Base-by-base conservation (phyloP, 2,329 filamentous ascomycete genomes). In the Colletotrichum sp. region DNA sequence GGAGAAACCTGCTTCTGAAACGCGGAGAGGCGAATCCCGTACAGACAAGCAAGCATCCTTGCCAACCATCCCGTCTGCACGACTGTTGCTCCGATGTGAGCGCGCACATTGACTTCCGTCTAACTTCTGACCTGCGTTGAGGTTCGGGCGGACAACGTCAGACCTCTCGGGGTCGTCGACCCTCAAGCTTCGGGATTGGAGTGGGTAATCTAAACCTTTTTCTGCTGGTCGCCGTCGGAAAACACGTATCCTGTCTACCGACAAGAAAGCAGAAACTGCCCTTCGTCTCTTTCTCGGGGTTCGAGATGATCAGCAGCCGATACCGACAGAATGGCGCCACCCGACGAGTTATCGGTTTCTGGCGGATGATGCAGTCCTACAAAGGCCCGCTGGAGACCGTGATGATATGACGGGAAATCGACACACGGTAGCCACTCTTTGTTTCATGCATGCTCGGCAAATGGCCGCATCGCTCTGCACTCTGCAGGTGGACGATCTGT, bases 1-100 rank as follows among this genome's bases (percentile, higher is more conserved):
- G 51, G 65, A 66, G 51, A 61, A 66, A 70, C 64, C 72, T 69
- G 69, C 59, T 69, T 69, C 69, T 75, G 74, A 75, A 75, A 75
- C 74, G 67, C 74, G 74, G 74, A 75, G 71, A 71, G 57, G 58
- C 58, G 59, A 71, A 68, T 75, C 66, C 74, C 71, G 74, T 57
- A 67, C 34, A 43, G 18, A 61, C 27, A 38, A n/a, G 29, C 72
- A 34, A 38, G 61, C 68, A 71, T 58, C 9, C 47, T 57, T 24
- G 58, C 38, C 54, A n/a, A 27, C 33, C 57, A 58, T 67, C n/a
- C 27, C 47, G 34, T 27, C 57, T 58, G 38, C 36, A 47, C 63
- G 29, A 71, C 36, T 34, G 68, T 29, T 62, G 15, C 62, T 67
- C 21, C 51, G 47, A 62, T 66, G 62, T 43, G 43, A 73, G 66